These are phyloP conservation scores for Phytophthora citrophthora DNA, from an alignment of 352 stramenopile species.

Conservation along the genomic window DNA sequence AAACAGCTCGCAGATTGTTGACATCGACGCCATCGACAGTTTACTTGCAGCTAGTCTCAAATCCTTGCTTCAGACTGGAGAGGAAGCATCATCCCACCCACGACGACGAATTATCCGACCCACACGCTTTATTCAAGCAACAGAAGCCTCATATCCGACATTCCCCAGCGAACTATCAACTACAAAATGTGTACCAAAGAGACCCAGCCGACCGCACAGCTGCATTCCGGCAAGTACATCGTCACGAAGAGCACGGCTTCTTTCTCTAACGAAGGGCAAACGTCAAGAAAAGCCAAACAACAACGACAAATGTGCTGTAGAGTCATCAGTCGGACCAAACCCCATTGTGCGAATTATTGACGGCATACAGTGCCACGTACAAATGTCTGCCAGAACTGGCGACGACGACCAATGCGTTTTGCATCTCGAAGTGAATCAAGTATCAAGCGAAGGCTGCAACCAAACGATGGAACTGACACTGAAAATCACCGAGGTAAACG, in stretches of 20 bases:
- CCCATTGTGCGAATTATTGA: conserved; percentile 16
- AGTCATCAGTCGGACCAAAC: not conserved
- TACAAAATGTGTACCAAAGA: conserved; percentile 22
- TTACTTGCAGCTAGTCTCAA: conserved; percentile 46
- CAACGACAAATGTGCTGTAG: conserved; percentile 1
- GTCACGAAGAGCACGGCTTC: conserved; percentile 23
- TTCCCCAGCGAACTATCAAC: conserved; percentile 13
- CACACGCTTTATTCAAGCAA: conserved; percentile 8
- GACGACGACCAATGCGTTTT: conserved; percentile 22
- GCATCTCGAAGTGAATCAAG: conserved; percentile 20
- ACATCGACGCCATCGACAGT: conserved; percentile 67
- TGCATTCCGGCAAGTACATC: conserved; percentile 27
- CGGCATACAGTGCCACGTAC: conserved; percentile 24
- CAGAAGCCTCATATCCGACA: conserved; percentile 15
- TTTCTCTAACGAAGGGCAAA: conserved; percentile 15
- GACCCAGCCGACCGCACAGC: conserved; percentile 37
- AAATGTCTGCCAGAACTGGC: conserved; percentile 12
- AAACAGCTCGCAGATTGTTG: conserved; percentile 34
- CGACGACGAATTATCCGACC: conserved; percentile 15
- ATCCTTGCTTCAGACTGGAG: conserved; percentile 5
- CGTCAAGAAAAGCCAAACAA: conserved; percentile 3
- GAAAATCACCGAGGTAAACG: conserved; percentile 30
- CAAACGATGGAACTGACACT: conserved; percentile 36
- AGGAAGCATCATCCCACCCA: not conserved
- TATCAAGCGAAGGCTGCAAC: conserved; percentile 12